Conservation (phyloP, 306 rosid species). For the Corylus heterophylla region DNA sequence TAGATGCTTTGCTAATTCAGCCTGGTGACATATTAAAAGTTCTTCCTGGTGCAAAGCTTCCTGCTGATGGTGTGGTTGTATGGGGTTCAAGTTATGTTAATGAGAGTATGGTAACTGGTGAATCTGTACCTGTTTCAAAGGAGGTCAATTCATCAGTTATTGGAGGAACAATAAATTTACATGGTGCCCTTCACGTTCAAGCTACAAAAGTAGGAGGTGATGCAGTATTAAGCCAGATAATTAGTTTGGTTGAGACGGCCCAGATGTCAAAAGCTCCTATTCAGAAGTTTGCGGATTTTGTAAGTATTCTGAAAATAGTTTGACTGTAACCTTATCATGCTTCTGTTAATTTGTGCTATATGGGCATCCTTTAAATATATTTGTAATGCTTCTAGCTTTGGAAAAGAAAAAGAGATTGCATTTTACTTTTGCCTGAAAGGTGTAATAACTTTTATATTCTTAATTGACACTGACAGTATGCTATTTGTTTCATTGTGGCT, state of each 20-base stretch:
- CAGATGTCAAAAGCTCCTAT: constrained; percentile 99
- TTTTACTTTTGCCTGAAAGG: constrained; percentile 4
- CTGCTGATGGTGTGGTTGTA: constrained; percentile 81
- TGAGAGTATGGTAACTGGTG: constrained; percentile 99
- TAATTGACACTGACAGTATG: neutral
- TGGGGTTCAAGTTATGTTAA: constrained; percentile 95
- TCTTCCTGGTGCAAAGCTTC: constrained; percentile 91
- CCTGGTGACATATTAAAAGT: constrained; percentile 86
- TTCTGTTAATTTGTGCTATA: constrained; percentile 8
- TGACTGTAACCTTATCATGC: constrained; percentile 19
- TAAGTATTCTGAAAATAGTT: constrained; percentile 48
- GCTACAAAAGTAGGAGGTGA: constrained; percentile 95
- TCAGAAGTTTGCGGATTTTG: constrained; percentile 99
- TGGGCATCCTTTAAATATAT: neutral
- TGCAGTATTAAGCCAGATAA: constrained; percentile 90
- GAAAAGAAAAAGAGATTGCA: constrained; percentile 1
- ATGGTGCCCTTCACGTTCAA: constrained; percentile 75
- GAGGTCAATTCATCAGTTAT: constrained; percentile 69
- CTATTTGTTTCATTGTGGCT: neutral
- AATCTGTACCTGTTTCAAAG: constrained; percentile 75
- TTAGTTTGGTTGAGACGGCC: constrained; percentile 95
- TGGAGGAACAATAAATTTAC: constrained; percentile 93
- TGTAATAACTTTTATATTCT: neutral
- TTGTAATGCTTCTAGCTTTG: neutral
- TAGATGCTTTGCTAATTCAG: constrained; percentile 84